Base-by-base conservation (phyloP, 208 protist genomes). In the Herpetomonas muscarum region DNA sequence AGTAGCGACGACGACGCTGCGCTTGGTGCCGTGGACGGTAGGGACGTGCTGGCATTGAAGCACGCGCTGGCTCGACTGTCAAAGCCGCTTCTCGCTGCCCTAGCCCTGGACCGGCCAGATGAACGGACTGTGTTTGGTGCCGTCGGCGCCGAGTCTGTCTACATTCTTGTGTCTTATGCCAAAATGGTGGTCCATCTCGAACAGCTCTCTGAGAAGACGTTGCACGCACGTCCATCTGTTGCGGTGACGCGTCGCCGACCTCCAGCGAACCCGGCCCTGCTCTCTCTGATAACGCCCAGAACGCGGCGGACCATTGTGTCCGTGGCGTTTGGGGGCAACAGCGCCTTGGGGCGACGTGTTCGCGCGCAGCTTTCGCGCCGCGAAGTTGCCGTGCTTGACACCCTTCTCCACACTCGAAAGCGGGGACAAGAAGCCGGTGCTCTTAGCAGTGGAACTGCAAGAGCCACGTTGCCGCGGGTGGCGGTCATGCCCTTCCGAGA, bases 121-220 rank as follows among this genome's bases (percentile, higher is more conserved):
- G 55, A 75, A 31, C 57, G 56, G 1, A 25, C 57, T 7, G 24
- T 75, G 29, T 64, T 64, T 39, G 62, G 62, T 44, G 54, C 62
- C 19, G 45, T 61, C 25, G 28, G 10, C 6, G 10, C 17, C 5
- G 37, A 55, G 17, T 15, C 55, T 12, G 55, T 64, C 3, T 44
- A 55, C 13, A 61, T 52, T 55, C 34, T 68, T 2, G 50, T 55
- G 15, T 34, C 44, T 7, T 53, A 48, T 34, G 32, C 22, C 46
- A 65, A 56, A 30, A 17, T 65, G 4, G 29, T 57, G 2, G 22
- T 39, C 28, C 6, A 25, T 9, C 21, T 65, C 13, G 49, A 65
- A 26, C 19, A 28, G 28, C 34, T 7, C 34, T 39, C 34, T 39
- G 34, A 15, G 15, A 39, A 15, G 34, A 39, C 7, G 34, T 39